Evolutionary conservation across 2,329 filamentous ascomycete species (phyloP).

Genomic region (Cladosporium oxysporum): DNA sequence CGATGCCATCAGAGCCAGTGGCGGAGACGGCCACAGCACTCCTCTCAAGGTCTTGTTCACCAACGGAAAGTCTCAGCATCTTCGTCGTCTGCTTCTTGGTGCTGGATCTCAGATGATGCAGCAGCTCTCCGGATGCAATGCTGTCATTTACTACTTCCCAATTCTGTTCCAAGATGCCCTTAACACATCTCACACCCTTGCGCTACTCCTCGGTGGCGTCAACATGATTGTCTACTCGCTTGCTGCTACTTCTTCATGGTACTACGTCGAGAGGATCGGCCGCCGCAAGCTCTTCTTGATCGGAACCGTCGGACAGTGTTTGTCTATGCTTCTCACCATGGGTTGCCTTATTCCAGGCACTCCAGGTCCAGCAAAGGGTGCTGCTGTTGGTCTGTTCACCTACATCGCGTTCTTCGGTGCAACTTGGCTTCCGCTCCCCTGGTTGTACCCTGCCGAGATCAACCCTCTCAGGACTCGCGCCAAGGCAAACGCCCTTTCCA

Average conservation of each 20-base stretch:
- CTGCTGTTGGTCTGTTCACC: constrained; percentile 36
- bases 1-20: constrained; percentile 14
- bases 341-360: constrained; percentile 30
- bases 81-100: constrained; percentile 14
- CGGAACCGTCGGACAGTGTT: constrained; percentile 51
- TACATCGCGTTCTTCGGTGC: constrained; percentile 34
- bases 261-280: constrained; percentile 63
- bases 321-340: constrained; percentile 53
- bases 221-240: constrained; percentile 30
- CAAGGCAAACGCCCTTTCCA: constrained; percentile 18
- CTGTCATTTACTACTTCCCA: constrained; percentile 37
- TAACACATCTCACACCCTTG: constrained; percentile 63
- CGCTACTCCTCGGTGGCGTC: constrained; percentile 56
- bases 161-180: constrained; percentile 46
- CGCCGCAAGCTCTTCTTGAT: constrained; percentile 45
- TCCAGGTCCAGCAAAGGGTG: constrained; percentile 10
- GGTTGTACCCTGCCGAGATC: constrained; percentile 34
- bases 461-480: constrained; percentile 38
- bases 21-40: constrained; percentile 15
- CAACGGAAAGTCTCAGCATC: constrained; percentile 15
- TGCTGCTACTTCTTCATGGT: constrained; percentile 58
- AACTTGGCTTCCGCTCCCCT: constrained; percentile 31
- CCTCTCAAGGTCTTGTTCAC: constrained; percentile 15
- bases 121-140: constrained; percentile 25
- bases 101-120: constrained; percentile 24